phyloP scores from a whole-genome alignment of 2,329 filamentous ascomycete species.

The Fusarium sacchari region DNA sequence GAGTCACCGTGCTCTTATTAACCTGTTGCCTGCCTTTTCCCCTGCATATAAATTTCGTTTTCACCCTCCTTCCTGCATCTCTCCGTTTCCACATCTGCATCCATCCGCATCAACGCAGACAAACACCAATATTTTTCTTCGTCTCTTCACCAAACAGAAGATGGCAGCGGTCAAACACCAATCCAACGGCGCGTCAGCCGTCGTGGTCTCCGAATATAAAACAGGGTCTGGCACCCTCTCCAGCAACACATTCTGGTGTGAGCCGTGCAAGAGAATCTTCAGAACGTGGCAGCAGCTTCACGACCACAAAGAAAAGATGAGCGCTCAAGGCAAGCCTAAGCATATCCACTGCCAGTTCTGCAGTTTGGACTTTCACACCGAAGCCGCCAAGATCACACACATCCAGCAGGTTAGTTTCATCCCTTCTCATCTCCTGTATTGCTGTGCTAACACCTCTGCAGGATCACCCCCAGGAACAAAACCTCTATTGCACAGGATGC shows the following conservation, averaged over 20 bases:
- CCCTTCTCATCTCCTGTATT: not conserved
- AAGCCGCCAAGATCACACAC: slow-evolving; percentile 47
- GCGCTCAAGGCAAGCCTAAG: slow-evolving; percentile 26
- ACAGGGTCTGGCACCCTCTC: slow-evolving; percentile 26
- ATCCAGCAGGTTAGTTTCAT: slow-evolving; percentile 48
- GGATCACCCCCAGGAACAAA: slow-evolving; percentile 53
- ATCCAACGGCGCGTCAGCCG: not conserved
- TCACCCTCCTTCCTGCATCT: not conserved
- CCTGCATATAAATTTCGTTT: not conserved
- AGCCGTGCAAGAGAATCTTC: slow-evolving; percentile 45
- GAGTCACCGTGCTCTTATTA: not conserved
- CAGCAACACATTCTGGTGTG: slow-evolving; percentile 41
- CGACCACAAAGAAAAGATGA: slow-evolving; percentile 47
- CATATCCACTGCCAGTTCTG: slow-evolving; percentile 54
- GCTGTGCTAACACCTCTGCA: slow-evolving; percentile 33
- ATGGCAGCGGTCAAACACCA: not conserved
- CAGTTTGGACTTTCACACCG: slow-evolving; percentile 49
- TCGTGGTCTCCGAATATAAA: not conserved
- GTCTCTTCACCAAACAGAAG: not conserved
- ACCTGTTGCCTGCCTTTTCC: not conserved
- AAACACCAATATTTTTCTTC: not conserved
- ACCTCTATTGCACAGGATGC: slow-evolving; percentile 61
- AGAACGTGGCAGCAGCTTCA: slow-evolving; percentile 36
- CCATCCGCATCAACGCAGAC: not conserved
- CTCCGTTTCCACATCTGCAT: not conserved